Evolutionary conservation across 345 rosid genomes (phyloP).

Genomic region (Lenwebbia sp.): DNA sequence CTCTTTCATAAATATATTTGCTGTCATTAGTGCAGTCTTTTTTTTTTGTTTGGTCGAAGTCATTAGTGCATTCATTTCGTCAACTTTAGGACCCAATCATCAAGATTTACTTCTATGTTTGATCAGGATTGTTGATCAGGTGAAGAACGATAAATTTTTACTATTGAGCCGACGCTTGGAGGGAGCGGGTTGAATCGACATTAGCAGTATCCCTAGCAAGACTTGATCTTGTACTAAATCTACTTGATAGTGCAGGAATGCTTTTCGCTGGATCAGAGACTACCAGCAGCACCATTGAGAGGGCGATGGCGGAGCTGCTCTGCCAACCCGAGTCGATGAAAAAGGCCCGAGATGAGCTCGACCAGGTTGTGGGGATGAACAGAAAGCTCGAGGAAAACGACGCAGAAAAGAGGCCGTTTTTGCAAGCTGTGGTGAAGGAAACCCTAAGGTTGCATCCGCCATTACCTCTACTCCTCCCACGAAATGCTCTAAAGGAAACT

Average conservation of each 20-base stretch:
- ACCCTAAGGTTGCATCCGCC: background rate
- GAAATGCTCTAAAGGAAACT: background rate
- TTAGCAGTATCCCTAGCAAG: background rate
- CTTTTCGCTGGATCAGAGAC: background rate
- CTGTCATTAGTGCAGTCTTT: background rate
- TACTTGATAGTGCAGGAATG: background rate
- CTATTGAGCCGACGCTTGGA: background rate
- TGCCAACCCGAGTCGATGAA: background rate
- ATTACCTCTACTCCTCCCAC: background rate
- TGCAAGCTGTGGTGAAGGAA: slow-evolving; percentile 3
- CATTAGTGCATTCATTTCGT: background rate
- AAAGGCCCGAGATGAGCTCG: background rate
- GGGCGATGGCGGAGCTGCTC: background rate
- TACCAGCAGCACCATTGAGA: background rate
- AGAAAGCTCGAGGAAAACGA: background rate
- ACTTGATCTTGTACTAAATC: background rate
- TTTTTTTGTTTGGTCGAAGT: no score
- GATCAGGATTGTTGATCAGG: background rate
- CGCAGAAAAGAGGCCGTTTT: background rate
- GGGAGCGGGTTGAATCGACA: background rate
- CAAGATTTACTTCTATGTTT: background rate
- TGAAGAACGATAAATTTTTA: background rate
- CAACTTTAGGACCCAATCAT: background rate
- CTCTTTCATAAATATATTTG: background rate
- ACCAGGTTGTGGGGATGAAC: background rate